Evolutionary conservation across 2,329 filamentous ascomycete genomes (phyloP).

Genomic region (Amphichorda felina): DNA sequence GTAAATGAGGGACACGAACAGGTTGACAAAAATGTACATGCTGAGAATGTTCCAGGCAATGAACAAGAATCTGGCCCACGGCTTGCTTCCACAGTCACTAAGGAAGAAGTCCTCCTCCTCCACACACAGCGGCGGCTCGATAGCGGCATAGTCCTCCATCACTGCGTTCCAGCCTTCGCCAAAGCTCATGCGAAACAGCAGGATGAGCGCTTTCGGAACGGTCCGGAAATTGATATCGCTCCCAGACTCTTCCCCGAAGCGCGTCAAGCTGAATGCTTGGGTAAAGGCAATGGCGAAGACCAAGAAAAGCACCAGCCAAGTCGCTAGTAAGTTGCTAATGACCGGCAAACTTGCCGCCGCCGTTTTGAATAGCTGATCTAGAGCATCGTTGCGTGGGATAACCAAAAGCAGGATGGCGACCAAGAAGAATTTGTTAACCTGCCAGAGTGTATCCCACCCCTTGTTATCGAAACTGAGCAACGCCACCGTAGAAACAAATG

Average conservation of each 20-base stretch:
- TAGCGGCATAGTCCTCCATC: constrained; percentile 88
- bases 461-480: constrained; percentile 49
- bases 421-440: constrained; percentile 87
- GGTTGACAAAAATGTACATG: constrained; percentile 99
- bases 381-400: constrained; percentile 90
- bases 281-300: constrained; percentile 95
- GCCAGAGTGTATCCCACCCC: constrained; percentile 41
- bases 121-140: constrained; percentile 73
- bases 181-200: constrained; percentile 85
- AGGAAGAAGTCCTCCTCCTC: constrained; percentile 60
- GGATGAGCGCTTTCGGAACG: constrained; percentile 84
- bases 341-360: constrained; percentile 85
- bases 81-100: constrained; percentile 84
- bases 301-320: constrained; percentile 94
- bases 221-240: constrained; percentile 86
- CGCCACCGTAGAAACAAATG: constrained; percentile 68
- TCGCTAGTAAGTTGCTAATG: constrained; percentile 85
- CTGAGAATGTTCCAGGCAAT: constrained; percentile 97
- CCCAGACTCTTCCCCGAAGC: constrained; percentile 62
- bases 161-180: constrained; percentile 95
- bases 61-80: constrained; percentile 83
- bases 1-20: constrained; percentile 97
- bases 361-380: constrained; percentile 98
- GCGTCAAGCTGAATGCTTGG: constrained; percentile 88
- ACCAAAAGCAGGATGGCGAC: constrained; percentile 82